phyloP scores from a whole-genome alignment of 768 basidiomycete species.

The Boletus vermiculosoides region DNA sequence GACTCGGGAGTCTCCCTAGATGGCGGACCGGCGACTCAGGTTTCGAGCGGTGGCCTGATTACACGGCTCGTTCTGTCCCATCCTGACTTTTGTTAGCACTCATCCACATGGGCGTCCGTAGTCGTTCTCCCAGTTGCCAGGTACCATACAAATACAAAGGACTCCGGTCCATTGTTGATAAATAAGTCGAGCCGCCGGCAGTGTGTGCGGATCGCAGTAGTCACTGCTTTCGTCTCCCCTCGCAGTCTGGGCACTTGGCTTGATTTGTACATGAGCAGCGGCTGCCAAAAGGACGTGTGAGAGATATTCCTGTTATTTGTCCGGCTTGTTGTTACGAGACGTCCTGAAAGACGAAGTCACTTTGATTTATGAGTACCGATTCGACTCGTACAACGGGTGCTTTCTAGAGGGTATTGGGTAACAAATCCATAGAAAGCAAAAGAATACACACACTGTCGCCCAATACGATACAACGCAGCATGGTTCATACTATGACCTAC shows the following conservation, averaged over 20 bases:
- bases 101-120: neutral
- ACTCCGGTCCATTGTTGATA: neutral
- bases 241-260: neutral
- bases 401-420: slow-evolving; percentile 9
- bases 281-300: neutral
- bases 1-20: no score
- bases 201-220: neutral
- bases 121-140: slow-evolving; percentile 17
- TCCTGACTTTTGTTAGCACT: neutral
- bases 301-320: neutral
- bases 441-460: slow-evolving; percentile 7
- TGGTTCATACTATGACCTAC: slow-evolving; percentile 1
- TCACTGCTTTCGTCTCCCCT: neutral
- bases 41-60: slow-evolving; percentile 1
- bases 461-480: slow-evolving; percentile 6
- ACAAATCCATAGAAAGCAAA: slow-evolving; percentile 1
- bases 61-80: neutral
- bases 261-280: neutral
- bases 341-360: neutral
- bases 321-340: neutral
- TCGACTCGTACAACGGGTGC: neutral
- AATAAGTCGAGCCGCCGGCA: neutral
- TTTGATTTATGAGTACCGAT: neutral
- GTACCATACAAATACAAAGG: slow-evolving; percentile 6
- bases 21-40: slow-evolving; percentile 5